A percentile compares a stretch with the other conserved stretches of the same genome.
phyloP scores from a whole-genome alignment of 2,329 filamentous ascomycete genomes.

The Epichloe amarillans region DNA sequence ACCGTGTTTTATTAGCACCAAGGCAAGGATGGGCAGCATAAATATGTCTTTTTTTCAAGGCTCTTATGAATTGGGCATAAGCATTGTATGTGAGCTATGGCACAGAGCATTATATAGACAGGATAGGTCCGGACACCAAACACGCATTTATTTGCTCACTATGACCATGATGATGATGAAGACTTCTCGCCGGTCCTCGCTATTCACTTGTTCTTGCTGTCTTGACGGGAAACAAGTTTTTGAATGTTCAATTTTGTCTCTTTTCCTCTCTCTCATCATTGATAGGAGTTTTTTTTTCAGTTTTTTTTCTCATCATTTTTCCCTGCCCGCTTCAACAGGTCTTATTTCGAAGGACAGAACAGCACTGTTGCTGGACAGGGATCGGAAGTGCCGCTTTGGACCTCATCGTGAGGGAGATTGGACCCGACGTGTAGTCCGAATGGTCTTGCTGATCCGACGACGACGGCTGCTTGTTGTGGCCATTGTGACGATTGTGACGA shows the following conservation, averaged over 20 bases:
- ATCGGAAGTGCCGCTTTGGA: no score
- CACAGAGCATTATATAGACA: conserved; percentile 3
- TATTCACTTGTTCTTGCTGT: background rate
- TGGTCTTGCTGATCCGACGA: no score
- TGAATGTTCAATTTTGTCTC: background rate
- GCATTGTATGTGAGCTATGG: background rate
- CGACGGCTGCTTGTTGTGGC: no score
- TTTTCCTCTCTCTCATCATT: background rate
- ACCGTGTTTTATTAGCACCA: background rate
- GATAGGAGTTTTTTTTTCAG: background rate
- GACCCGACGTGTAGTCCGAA: background rate
- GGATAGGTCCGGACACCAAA: conserved; percentile 2
- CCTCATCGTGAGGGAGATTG: no score
- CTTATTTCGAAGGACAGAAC: no score
- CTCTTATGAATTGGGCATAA: background rate
- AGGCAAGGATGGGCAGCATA: background rate
- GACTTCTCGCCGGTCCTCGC: background rate
- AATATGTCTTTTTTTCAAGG: conserved; percentile 6
- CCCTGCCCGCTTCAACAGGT: no score
- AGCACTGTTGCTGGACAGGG: no score
- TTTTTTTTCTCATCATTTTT: no score
- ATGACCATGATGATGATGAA: background rate
- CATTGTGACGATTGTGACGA: no score
- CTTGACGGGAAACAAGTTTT: background rate
- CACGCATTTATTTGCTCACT: background rate